Evolutionary conservation across 495 filamentous ascomycete genomes (phyloP), one percentile per base, ranked within the genome.

Genomic region (Penicillium samsonianum): DNA sequence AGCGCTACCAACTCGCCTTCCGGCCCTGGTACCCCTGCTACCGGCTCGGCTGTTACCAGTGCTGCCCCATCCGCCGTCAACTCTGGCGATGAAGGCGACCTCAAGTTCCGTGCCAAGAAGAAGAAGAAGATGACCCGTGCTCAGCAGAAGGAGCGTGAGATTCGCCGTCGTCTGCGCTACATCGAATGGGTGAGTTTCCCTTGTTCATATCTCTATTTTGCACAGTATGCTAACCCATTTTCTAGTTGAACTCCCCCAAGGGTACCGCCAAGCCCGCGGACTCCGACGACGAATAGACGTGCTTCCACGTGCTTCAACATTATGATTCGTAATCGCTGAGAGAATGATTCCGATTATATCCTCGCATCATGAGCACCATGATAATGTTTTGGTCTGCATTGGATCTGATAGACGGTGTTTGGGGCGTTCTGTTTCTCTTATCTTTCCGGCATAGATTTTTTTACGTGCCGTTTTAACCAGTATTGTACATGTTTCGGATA

Each of bases 121-220:
- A 97, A 96, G 88, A 96, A 93, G 87, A 98, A 98, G 90, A 80
- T 96, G 84, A 98, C 94, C 48, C 88, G 93, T 76, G 90, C 89
- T 72, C 92, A 98, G 76, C 59, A 91, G 65, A 98, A 98, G 82
- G 94, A 98, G 62, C 80, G 89, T 3, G 95, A 98, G 72, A 87
- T 87, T 26, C 81, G 94, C 59, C 83, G 93, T 55, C 80, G 93
- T 69, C 77, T 98, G 74, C 88, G 94, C 69, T 90, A 98, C 73
- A 92, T 98, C 60, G 93, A 98, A 73, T 98, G 95, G 92, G 61
- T 61, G 26, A 58, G 58, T 64, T 75, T 89, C 61, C 33, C 38
- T 50, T 47, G 31, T 20, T 53, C 30, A 1, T 28, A 16, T 31
- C 20, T 53, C 37, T 43, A 9, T n/a, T 31, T 35, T 19, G 4